Percentiles rank a stretch among this genome's conserved stretches.
Evolutionary conservation across 2,329 filamentous ascomycete species (phyloP).

Genomic region (Lasiodiplodia sp.): DNA sequence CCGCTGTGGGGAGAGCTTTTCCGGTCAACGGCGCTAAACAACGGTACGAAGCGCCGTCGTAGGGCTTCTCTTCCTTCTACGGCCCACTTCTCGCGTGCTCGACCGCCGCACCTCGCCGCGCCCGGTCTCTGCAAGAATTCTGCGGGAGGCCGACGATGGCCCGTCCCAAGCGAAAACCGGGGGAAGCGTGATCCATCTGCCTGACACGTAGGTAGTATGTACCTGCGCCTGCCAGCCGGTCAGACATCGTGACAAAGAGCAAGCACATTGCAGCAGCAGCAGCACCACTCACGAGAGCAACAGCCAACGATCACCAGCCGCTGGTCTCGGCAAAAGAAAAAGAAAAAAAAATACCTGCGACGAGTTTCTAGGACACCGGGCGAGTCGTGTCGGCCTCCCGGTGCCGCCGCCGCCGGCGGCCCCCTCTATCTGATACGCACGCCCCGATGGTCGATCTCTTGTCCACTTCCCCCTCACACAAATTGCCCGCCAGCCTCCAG

Average conservation of each 20-base stretch:
- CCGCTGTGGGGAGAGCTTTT: constrained; percentile 20
- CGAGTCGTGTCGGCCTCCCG: constrained; percentile 7
- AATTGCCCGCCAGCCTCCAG: constrained; percentile 15
- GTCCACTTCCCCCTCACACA: constrained; percentile 16
- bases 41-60: constrained; percentile 24
- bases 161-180: constrained; percentile 26
- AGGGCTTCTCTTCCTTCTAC: constrained; percentile 15
- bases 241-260: neutral
- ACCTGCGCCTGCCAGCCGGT: constrained; percentile 16
- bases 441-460: constrained; percentile 23
- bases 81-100: constrained; percentile 27
- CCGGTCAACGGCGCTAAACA: constrained; percentile 21
- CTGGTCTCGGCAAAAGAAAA: neutral
- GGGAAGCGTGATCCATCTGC: constrained; percentile 20
- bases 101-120: constrained; percentile 11
- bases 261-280: neutral
- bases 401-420: neutral
- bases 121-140: constrained; percentile 14
- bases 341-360: neutral
- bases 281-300: constrained; percentile 10
- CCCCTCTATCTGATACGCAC: constrained; percentile 18
- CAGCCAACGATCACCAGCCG: constrained; percentile 10
- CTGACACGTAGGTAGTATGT: constrained; percentile 20
- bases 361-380: neutral
- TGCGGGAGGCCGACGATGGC: constrained; percentile 16